Base-by-base conservation (phyloP, 1,284 basidiomycete species). In the Cutaneotrichosporon sp. region DNA sequence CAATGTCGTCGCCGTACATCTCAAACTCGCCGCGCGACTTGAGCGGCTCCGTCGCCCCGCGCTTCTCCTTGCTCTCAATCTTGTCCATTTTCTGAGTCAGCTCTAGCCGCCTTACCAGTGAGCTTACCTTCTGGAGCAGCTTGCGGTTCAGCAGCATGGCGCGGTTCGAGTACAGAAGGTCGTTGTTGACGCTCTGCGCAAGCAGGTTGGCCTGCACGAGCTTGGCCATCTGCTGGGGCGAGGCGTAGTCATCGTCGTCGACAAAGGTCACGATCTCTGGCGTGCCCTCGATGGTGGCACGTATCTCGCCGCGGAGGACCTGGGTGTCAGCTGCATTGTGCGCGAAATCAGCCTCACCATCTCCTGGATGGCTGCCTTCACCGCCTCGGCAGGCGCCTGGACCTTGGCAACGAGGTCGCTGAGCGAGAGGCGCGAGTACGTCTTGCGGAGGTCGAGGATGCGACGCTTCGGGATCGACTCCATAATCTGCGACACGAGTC, bases 321-420 rank as follows among this genome's bases (percentile, higher is more conserved):
- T 73, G 46, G n/a, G 4, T 38, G 51, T 53, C 25, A 57, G 42
- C 58, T 20, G n/a, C n/a, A n/a, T n/a, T n/a, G n/a, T n/a, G 25
- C 31, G 52, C n/a, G n/a, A n/a, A n/a, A n/a, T n/a, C n/a, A n/a
- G n/a, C n/a, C 71, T 60, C 53, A 77, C 74, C 73, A 77, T 73
- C 9, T 64, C 62, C 4, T 62, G 43, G 25, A 77, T 51, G 3
- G 64, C 58, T 13, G n/a, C 36, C 54, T 43, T 27, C 25, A 68
- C 56, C 4, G 43, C 38, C 29, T 58, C 62, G 18, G 24, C 52
- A 0, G 27, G 18, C 2, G 62, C 38, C 2, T 67, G 67, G 18
- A 72, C 61, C 54, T 71, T 69, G 13, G 11, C 22, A 4, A 68
- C 67, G 0, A 78, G 67, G 46, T 72, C 67, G 3, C 51, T 53